Evolutionary conservation across 192 early-diverging fungal species (phyloP).

Genomic region (Allomyces javanicus): DNA sequence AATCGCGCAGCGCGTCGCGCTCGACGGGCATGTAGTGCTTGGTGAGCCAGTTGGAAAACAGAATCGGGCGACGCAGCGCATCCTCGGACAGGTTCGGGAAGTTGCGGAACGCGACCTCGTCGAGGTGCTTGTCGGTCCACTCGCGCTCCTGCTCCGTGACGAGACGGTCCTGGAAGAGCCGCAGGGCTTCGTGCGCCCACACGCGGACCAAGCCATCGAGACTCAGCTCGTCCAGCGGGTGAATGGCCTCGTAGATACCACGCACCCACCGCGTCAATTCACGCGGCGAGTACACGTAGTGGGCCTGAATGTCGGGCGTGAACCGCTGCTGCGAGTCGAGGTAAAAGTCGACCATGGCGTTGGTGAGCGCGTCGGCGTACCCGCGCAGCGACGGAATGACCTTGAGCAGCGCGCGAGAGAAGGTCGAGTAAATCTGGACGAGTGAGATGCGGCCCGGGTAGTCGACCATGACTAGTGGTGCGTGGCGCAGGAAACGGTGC

Average conservation of each 20-base stretch:
- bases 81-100: constrained; percentile 66
- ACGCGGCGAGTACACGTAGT: constrained; percentile 98
- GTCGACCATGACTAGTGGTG: constrained; percentile 93
- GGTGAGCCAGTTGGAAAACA: constrained; percentile 95
- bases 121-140: constrained; percentile 80
- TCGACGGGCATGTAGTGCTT: constrained; percentile 80
- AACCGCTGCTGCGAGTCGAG: constrained; percentile 73
- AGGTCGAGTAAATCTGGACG: constrained; percentile 87
- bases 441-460: constrained; percentile 88
- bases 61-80: constrained; percentile 68
- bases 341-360: constrained; percentile 96
- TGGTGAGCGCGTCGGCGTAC: constrained; percentile 74
- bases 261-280: constrained; percentile 98
- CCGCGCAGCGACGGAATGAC: constrained; percentile 74
- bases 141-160: constrained; percentile 65
- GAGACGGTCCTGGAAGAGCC: constrained; percentile 95
- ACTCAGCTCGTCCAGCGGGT: constrained; percentile 52
- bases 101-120: constrained; percentile 59
- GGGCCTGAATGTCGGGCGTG: constrained; percentile 93
- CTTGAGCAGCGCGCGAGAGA: constrained; percentile 80
- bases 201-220: constrained; percentile 79
- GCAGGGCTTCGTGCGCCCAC: constrained; percentile 95
- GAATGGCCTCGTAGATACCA: constrained; percentile 89
- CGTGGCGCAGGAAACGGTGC: constrained; percentile 89
- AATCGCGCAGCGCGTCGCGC: constrained; percentile 75